Evolutionary conservation across 805 yeast species (phyloP), one percentile per base, ranked within the genome.

Genomic region (Metschnikowia santaceciliae): DNA sequence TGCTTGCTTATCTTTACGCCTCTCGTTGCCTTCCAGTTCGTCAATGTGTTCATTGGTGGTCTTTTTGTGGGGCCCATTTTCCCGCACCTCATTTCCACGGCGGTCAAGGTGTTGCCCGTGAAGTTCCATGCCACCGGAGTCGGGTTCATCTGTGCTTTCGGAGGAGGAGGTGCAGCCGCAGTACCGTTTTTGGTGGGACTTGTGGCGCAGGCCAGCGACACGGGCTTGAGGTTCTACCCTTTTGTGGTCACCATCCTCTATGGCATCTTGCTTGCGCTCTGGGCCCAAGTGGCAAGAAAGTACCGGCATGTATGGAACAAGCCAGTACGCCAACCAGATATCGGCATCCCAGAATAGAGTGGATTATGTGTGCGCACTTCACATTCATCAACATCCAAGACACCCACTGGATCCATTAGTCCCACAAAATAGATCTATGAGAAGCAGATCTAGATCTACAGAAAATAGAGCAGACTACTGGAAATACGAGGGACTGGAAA

Each of bases 91-190:
- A 81, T 86, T 46, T 79, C 86, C 13, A 78, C 84, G 8, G 76
- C 89, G 1, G 66, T 86, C 42, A 80, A 82, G 49, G 69, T 82
- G 2, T 64, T 89, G 40, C 96, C 96, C 0, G 66, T 69, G 26
- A 75, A 73, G 38, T 68, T 78, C 47, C 86, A 86, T 48, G 79
- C 86, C 8, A 67, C 81, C 15, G 91, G 90, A 1, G 76, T 89
- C 7, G 91, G 96, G 0, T 72, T 86, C 48, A 80, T 86, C 19
- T 83, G 90, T 50, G 90, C 94, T 0, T 63, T 88, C 53, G 96
- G 95, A 6, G 91, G 94, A 3, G 81, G 84, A 14, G 96, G 96
- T 1, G 87, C 86, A n/a, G 92, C 95, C 0, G 75, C 80, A 0
- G 54, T 88, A 6, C 94, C 95, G 1, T 85, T 82, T 54, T 48